Evolutionary conservation across 352 stramenopile species (phyloP).

Genomic region (Globisporangium sylvaticum): DNA sequence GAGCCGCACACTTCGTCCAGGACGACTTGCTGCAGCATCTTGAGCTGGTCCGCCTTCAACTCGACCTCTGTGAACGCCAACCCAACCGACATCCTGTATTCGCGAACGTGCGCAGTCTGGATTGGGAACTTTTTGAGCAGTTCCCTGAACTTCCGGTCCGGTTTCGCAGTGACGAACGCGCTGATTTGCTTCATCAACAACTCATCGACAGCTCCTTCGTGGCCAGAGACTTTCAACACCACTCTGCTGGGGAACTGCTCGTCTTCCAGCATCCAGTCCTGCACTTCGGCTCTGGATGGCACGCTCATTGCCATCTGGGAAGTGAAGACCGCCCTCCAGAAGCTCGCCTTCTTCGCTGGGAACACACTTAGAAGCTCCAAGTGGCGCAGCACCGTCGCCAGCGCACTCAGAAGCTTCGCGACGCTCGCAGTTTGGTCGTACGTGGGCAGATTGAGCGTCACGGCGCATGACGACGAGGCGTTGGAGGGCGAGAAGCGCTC

Average conservation of each 20-base stretch:
- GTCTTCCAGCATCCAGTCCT: slow-evolving; percentile 1
- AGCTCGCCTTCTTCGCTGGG: not conserved
- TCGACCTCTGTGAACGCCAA: not conserved
- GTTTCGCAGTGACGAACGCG: not conserved
- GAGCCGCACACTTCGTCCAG: not conserved
- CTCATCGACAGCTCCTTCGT: not conserved
- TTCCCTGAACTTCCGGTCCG: not conserved
- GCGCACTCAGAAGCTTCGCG: not conserved
- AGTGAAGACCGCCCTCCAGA: not conserved
- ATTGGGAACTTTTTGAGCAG: not conserved
- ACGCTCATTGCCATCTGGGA: not conserved
- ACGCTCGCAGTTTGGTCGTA: not conserved
- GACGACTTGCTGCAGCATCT: not conserved
- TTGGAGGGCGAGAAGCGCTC: not conserved
- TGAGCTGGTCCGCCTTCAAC: not conserved
- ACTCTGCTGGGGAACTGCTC: not conserved
- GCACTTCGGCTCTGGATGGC: not conserved
- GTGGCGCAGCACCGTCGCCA: not conserved
- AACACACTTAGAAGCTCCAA: not conserved
- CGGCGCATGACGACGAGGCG: not conserved
- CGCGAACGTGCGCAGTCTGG: not conserved
- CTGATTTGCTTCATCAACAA: not conserved
- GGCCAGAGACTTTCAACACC: not conserved
- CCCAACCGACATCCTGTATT: not conserved
- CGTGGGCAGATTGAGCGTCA: not conserved